Evolutionary conservation across 139 green algal genomes (phyloP).

Genomic region (Astrephomene gubernaculifera): DNA sequence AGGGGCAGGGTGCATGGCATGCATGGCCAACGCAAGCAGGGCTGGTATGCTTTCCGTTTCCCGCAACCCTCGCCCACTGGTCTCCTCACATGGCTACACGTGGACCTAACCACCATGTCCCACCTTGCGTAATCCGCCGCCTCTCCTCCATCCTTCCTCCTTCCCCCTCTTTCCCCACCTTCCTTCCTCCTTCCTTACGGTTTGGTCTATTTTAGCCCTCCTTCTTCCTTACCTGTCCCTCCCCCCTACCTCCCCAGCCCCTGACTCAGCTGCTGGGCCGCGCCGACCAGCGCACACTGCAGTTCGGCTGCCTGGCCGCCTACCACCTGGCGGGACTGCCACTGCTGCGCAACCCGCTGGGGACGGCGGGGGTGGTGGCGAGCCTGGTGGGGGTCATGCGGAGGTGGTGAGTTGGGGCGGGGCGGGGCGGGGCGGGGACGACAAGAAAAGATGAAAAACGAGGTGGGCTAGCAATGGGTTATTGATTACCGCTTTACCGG

Average conservation of each 20-base stretch:
- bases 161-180: background rate
- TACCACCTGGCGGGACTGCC: slow-evolving; percentile 48
- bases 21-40: too few relatives aligned
- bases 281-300: slow-evolving; percentile 11
- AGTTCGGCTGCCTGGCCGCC: slow-evolving; percentile 29
- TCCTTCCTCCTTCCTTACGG: background rate
- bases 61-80: too few relatives aligned
- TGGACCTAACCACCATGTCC: too few relatives aligned
- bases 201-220: too few relatives aligned
- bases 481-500: too few relatives aligned
- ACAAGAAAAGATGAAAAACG: too few relatives aligned
- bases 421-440: background rate
- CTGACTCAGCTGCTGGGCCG: slow-evolving; percentile 42
- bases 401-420: slow-evolving; percentile 13
- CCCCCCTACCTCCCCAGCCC: background rate
- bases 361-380: slow-evolving; percentile 38
- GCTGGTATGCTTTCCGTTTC: background rate
- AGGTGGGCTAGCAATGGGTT: too few relatives aligned
- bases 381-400: slow-evolving; percentile 42
- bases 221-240: background rate
- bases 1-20: background rate
- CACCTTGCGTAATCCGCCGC: too few relatives aligned
- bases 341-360: slow-evolving; percentile 39
- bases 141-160: too few relatives aligned
- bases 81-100: too few relatives aligned